Percentiles rank a stretch among this genome's conserved stretches.
These are phyloP conservation scores for Gossypioides kirkii DNA, from an alignment of 345 rosid species.

Conservation along the genomic window DNA sequence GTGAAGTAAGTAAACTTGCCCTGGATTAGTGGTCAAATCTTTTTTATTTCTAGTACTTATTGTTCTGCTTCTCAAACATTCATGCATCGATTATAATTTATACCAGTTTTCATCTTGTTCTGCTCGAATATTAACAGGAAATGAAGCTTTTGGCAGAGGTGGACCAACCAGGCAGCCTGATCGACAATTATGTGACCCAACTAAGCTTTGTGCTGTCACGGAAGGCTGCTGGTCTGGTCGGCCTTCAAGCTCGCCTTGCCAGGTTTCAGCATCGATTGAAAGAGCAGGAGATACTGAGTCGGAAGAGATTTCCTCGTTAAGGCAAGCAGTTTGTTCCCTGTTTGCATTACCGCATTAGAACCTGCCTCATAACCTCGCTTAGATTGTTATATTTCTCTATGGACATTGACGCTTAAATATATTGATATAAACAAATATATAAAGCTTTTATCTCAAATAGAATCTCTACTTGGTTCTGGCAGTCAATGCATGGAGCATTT, in stretches of 20 bases:
- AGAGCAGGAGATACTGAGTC: constrained; percentile 87
- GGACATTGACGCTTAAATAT: too few relatives aligned
- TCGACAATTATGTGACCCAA: constrained; percentile 86
- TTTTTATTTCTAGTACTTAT: background rate
- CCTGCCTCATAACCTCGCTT: constrained; percentile 21
- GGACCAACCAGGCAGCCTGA: constrained; percentile 92
- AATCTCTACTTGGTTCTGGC: constrained; percentile 12
- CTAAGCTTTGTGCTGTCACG: constrained; percentile 89
- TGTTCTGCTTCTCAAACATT: too few relatives aligned
- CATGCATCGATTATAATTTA: background rate
- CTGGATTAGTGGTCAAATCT: background rate
- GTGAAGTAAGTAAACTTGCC: constrained; percentile 57
- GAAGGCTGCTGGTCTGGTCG: constrained; percentile 87
- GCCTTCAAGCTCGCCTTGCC: constrained; percentile 95
- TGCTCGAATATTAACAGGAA: constrained; percentile 40
- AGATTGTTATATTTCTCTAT: background rate
- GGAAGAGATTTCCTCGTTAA: constrained; percentile 77
- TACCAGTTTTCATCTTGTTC: background rate
- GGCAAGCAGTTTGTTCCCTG: background rate
- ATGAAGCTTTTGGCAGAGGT: constrained; percentile 93
- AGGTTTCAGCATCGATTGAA: constrained; percentile 93
- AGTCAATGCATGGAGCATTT: constrained; percentile 9
- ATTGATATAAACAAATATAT: background rate
- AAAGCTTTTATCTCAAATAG: background rate
- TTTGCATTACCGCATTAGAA: background rate